phyloP scores from a whole-genome alignment of 2,329 filamentous ascomycete genomes.

The Stagonosporopsis rhizophila region DNA sequence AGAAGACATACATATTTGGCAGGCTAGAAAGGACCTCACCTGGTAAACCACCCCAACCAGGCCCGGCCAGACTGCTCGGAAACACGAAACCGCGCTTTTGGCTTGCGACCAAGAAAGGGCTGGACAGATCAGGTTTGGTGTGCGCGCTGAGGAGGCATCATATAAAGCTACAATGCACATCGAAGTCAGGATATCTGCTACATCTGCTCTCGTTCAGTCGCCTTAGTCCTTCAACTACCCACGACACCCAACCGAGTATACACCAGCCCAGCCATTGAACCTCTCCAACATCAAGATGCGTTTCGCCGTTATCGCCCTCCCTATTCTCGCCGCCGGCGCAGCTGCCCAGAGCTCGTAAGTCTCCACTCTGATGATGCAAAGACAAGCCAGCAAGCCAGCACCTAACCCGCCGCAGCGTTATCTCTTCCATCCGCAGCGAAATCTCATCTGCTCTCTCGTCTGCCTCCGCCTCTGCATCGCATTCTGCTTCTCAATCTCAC shows the following conservation, averaged over 20 bases:
- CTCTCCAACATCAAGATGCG: conserved; percentile 4
- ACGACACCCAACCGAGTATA: too few species aligned
- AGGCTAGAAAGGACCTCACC: not conserved
- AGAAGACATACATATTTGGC: not conserved
- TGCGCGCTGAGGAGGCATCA: not conserved
- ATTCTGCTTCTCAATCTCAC: conserved; percentile 2
- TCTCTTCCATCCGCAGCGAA: not conserved
- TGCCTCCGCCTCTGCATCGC: conserved; percentile 1
- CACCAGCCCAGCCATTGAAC: not conserved
- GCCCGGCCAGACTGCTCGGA: not conserved
- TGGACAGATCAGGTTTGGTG: not conserved
- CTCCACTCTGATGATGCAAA: not conserved
- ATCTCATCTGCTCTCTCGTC: conserved; percentile 1
- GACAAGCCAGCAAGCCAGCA: not conserved
- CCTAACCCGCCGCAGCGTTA: not conserved
- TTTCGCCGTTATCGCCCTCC: conserved; percentile 10
- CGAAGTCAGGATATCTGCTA: not conserved
- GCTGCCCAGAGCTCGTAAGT: conserved; percentile 18
- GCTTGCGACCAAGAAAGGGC: not conserved
- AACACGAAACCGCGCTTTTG: conserved; percentile 1
- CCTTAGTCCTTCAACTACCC: not conserved
- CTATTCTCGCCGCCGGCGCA: conserved; percentile 9
- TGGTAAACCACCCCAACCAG: not conserved
- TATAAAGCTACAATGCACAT: conserved; percentile 11
- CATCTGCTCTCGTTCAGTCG: not conserved